phyloP scores from a whole-genome alignment of 345 rosid genomes.

The Brassica cretica region DNA sequence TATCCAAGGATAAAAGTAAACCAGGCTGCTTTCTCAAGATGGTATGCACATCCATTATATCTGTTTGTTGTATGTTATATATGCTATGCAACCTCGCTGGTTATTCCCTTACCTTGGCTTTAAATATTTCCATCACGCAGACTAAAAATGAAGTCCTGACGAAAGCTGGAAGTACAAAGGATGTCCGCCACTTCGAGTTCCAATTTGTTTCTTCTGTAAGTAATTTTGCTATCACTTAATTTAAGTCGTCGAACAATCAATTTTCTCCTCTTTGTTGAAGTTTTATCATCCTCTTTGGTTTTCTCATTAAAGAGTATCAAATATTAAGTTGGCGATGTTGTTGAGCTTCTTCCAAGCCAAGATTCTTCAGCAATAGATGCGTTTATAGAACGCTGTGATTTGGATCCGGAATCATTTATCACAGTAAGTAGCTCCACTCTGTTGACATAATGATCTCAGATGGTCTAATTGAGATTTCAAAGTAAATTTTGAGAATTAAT shows the following conservation, averaged over 20 bases:
- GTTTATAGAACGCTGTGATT: conserved; percentile 65
- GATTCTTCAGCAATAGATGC: conserved; percentile 61
- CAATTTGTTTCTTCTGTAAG: conserved; percentile 74
- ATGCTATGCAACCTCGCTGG: not conserved
- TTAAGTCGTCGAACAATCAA: not conserved
- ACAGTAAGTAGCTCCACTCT: conserved; percentile 48
- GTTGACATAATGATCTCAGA: not conserved
- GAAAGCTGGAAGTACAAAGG: conserved; percentile 61
- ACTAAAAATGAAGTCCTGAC: conserved; percentile 61
- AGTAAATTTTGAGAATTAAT: conserved; percentile 8
- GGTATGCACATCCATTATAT: conserved; percentile 46
- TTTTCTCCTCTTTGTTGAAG: not conserved
- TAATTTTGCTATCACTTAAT: conserved; percentile 26
- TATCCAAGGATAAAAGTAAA: conserved; percentile 49
- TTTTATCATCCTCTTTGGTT: conserved; percentile 4
- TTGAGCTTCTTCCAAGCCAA: conserved; percentile 86
- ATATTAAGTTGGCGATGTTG: conserved; percentile 83
- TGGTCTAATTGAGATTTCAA: not conserved
- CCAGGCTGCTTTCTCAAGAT: conserved; percentile 85
- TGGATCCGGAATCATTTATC: conserved; percentile 79
- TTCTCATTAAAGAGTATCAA: conserved; percentile 47
- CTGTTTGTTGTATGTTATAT: not conserved
- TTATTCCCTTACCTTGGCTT: conserved; percentile 12
- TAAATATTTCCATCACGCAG: conserved; percentile 38
- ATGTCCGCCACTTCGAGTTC: conserved; percentile 88